phyloP scores from a whole-genome alignment of 2,329 filamentous ascomycete genomes.

The Diaporthe australafricana region DNA sequence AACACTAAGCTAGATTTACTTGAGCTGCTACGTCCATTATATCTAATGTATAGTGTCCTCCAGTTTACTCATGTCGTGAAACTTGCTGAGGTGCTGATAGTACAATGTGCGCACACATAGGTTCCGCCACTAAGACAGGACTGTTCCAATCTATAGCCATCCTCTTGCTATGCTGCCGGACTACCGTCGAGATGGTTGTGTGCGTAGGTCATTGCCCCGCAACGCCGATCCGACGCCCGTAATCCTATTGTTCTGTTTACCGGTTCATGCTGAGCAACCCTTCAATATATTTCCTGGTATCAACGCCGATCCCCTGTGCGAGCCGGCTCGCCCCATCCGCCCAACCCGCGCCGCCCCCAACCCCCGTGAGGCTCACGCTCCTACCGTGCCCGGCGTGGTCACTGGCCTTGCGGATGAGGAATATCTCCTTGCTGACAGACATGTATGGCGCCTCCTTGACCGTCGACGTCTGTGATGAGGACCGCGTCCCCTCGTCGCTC shows the following conservation, averaged over 20 bases:
- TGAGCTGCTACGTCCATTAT: neutral
- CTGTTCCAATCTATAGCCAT: neutral
- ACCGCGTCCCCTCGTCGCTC: conserved; percentile 23
- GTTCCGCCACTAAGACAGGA: neutral
- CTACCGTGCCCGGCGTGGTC: conserved; percentile 58
- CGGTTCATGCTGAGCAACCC: conserved; percentile 73
- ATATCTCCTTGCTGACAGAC: conserved; percentile 66
- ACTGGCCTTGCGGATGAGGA: conserved; percentile 70
- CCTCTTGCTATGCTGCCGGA: neutral
- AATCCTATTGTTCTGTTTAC: conserved; percentile 40
- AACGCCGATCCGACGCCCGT: neutral
- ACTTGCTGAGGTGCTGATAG: neutral
- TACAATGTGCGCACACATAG: neutral
- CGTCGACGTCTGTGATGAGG: conserved; percentile 23
- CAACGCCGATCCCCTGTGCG: conserved; percentile 80
- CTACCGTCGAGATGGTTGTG: neutral
- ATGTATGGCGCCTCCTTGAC: neutral
- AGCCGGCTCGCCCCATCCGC: conserved; percentile 69
- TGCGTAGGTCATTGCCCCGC: neutral
- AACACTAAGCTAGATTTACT: neutral
- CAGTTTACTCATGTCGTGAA: neutral
- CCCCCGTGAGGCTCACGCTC: conserved; percentile 48
- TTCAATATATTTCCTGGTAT: conserved; percentile 81
- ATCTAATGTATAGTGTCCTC: neutral
- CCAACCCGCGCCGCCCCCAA: conserved; percentile 56